Conservation (phyloP, 192 early-diverging fungal genomes). For the Spizellomyces sp. region DNA sequence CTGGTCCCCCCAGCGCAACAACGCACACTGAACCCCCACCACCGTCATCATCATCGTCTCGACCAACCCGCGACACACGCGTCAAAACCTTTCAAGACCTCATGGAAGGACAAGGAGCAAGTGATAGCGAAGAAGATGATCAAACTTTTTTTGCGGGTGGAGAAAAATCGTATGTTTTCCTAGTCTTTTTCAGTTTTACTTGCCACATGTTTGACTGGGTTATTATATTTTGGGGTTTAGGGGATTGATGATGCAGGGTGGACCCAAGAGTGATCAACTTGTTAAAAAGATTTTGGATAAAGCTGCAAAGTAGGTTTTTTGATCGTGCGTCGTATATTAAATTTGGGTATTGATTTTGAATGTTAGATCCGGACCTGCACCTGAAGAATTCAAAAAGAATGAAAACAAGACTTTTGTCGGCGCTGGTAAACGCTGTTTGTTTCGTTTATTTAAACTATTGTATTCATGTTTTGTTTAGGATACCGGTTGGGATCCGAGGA, state of each 20-base stretch:
- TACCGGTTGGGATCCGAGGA: conserved; percentile 43
- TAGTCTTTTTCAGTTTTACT: not conserved
- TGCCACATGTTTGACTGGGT: conserved; percentile 10
- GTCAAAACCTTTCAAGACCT: conserved; percentile 38
- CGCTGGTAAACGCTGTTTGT: not conserved
- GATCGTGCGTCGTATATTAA: not conserved
- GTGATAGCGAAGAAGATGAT: conserved; percentile 34
- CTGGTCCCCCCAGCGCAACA: not conserved
- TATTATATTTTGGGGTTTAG: too few species aligned
- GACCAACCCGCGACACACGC: conserved; percentile 10
- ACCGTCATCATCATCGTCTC: not conserved
- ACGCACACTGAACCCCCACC: not conserved
- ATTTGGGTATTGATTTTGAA: conserved; percentile 3
- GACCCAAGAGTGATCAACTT: conserved; percentile 48
- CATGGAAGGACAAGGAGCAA: conserved; percentile 6
- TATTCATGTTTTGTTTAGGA: conserved; percentile 16
- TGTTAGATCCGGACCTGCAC: conserved; percentile 32
- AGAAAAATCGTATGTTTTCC: conserved; percentile 76
- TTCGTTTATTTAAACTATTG: not conserved
- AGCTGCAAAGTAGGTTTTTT: conserved; percentile 60
- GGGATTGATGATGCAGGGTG: conserved; percentile 51
- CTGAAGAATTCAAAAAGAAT: conserved; percentile 12
- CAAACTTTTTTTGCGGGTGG: conserved; percentile 85
- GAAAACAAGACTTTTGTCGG: not conserved
- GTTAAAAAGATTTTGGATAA: conserved; percentile 79